Percentiles rank a stretch among this genome's conserved stretches.
Evolutionary conservation across 2,329 filamentous ascomycete species (phyloP).

Genomic region (Microcyclospora tardicrescens): DNA sequence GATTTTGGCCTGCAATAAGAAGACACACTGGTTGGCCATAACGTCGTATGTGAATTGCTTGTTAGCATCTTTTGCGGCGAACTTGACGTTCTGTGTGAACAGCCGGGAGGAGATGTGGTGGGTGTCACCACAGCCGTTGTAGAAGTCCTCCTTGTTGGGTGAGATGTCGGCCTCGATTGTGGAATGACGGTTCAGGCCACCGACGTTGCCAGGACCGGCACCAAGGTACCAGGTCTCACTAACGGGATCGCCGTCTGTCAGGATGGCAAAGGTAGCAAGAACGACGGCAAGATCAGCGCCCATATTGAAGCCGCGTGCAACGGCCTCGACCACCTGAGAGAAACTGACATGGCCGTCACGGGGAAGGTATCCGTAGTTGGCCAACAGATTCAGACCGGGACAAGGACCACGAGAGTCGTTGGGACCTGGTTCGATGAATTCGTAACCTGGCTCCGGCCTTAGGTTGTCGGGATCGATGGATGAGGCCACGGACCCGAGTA

Average conservation of each 20-base stretch:
- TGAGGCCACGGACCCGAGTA: constrained; percentile 14
- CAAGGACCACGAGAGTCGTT: constrained; percentile 25
- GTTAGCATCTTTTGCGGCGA: constrained; percentile 8
- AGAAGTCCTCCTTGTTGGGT: constrained; percentile 24
- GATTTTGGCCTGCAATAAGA: constrained; percentile 1
- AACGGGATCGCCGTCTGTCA: constrained; percentile 17
- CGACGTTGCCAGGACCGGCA: constrained; percentile 10
- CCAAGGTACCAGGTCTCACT: constrained; percentile 19
- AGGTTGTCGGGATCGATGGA: constrained; percentile 14
- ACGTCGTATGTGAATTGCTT: constrained; percentile 16
- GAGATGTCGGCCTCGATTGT: constrained; percentile 20
- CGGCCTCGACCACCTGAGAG: constrained; percentile 22
- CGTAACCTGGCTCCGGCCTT: constrained; percentile 17
- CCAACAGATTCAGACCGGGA: constrained; percentile 28
- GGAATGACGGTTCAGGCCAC: constrained; percentile 19
- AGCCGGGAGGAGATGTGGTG: constrained; percentile 21
- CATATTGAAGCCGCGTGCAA: constrained; percentile 26
- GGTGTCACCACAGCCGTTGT: constrained; percentile 22
- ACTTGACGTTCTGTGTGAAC: constrained; percentile 18
- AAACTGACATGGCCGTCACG: constrained; percentile 27
- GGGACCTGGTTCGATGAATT: constrained; percentile 11
- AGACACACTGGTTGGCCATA: constrained; percentile 13
- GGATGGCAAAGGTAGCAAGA: constrained; percentile 21
- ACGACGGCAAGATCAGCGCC: constrained; percentile 26
- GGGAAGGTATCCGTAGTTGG: constrained; percentile 30